Percentiles rank a stretch among this genome's conserved stretches.
Conservation (phyloP, 2,329 filamentous ascomycete species). For the Thyridium curvatum region DNA sequence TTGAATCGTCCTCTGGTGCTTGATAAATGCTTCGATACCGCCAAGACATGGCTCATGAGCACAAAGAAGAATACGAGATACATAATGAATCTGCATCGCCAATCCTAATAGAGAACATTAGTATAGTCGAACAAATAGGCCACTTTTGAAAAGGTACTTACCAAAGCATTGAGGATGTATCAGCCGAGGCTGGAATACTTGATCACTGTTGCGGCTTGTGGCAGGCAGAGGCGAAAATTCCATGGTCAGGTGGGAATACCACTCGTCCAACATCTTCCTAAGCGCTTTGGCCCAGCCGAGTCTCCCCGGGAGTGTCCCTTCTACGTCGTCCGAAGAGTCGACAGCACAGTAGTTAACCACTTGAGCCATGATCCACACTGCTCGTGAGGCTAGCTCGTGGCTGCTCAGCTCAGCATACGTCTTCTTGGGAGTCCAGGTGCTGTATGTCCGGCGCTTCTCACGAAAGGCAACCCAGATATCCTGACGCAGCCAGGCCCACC, state of each 20-base stretch:
- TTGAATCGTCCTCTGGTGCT: constrained; percentile 12
- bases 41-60: too few relatives aligned
- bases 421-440: constrained; percentile 47
- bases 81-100: too few relatives aligned
- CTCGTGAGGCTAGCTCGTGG: constrained; percentile 42
- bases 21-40: too few relatives aligned
- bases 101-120: too few relatives aligned
- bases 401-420: constrained; percentile 34
- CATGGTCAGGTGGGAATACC: constrained; percentile 35
- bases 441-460: constrained; percentile 48
- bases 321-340: too few relatives aligned
- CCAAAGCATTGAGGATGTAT: constrained; percentile 12
- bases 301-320: constrained; percentile 21
- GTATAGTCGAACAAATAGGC: too few relatives aligned
- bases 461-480: constrained; percentile 60
- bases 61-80: too few relatives aligned
- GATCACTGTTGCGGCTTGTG: neutral
- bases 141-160: constrained; percentile 4
- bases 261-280: constrained; percentile 41
- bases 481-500: constrained; percentile 62
- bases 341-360: constrained; percentile 38
- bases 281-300: constrained; percentile 39
- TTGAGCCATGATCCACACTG: constrained; percentile 43
- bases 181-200: constrained; percentile 10
- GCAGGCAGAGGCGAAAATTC: constrained; percentile 34